phyloP scores from a whole-genome alignment of 352 stramenopile genomes.

The Phytophthora fragariae region DNA sequence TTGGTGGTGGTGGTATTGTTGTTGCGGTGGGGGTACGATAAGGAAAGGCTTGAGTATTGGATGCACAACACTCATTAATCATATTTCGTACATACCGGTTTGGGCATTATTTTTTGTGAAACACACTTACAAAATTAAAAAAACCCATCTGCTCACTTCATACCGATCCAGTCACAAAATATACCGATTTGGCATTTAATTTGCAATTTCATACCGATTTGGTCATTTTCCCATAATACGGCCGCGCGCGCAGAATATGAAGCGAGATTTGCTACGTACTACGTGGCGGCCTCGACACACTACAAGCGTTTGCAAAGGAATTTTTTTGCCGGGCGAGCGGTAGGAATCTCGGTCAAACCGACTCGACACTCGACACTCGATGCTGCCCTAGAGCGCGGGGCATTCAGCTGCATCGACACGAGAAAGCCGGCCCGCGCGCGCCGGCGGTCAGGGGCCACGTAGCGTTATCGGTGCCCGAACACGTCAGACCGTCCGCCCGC shows the following conservation, averaged over 20 bases:
- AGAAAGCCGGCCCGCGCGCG: constrained; percentile 6
- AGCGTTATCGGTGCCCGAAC: constrained; percentile 18
- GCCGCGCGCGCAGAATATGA: constrained; percentile 4
- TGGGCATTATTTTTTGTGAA: no score
- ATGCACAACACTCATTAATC: no score
- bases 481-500: constrained; percentile 4
- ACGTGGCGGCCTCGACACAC: neutral
- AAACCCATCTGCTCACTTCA: no score
- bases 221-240: no score
- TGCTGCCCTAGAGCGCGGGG: neutral
- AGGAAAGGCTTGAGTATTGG: no score
- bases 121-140: no score
- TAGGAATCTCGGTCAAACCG: constrained; percentile 38
- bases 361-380: constrained; percentile 19
- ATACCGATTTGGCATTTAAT: no score
- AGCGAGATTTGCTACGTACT: constrained; percentile 29
- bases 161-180: no score
- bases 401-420: constrained; percentile 22
- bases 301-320: constrained; percentile 17
- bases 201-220: no score
- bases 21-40: no score
- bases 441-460: constrained; percentile 29
- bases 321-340: constrained; percentile 26
- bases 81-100: no score
- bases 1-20: no score